These are phyloP conservation scores for Penicillium paradoxum DNA, from an alignment of 495 filamentous ascomycete species.

Conservation along the genomic window DNA sequence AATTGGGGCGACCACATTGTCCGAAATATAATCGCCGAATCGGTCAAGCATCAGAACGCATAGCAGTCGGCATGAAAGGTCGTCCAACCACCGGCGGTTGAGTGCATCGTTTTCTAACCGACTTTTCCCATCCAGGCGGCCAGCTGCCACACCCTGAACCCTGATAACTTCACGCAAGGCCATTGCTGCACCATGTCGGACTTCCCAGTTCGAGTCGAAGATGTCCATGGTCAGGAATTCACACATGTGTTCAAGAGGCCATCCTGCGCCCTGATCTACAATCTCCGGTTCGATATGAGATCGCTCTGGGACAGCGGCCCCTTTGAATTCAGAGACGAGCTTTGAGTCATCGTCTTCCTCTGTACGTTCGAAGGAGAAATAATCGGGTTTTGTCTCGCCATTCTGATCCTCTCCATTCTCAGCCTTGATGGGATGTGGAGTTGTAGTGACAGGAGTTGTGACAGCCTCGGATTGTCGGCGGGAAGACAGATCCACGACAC, in stretches of 20 bases:
- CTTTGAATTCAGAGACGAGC: conserved; percentile 94
- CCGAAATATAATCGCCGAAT: conserved; percentile 96
- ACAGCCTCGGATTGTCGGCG: conserved; percentile 63
- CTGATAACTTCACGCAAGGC: conserved; percentile 87
- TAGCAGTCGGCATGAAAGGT: conserved; percentile 84
- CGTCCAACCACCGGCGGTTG: conserved; percentile 84
- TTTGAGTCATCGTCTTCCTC: conserved; percentile 83
- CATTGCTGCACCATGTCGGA: conserved; percentile 95
- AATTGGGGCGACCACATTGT: conserved; percentile 94
- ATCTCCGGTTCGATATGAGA: conserved; percentile 60
- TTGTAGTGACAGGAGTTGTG: conserved; percentile 54
- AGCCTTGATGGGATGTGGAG: conserved; percentile 64
- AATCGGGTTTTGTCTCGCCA: conserved; percentile 56
- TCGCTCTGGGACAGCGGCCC: conserved; percentile 57
- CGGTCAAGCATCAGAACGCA: conserved; percentile 96
- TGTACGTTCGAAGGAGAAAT: conserved; percentile 77
- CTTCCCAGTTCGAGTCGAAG: conserved; percentile 93
- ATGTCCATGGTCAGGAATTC: conserved; percentile 89
- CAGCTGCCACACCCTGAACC: conserved; percentile 89
- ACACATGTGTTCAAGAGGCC: conserved; percentile 91
- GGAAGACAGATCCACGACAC: conserved; percentile 78
- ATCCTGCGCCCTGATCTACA: conserved; percentile 65
- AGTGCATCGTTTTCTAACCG: conserved; percentile 68
- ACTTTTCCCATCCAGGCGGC: conserved; percentile 64
- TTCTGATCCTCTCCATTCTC: conserved; percentile 53